Percentiles rank a stretch among this genome's conserved stretches.
phyloP scores from a whole-genome alignment of 2,329 filamentous ascomycete species.

The Cladophialophora chaetospira region DNA sequence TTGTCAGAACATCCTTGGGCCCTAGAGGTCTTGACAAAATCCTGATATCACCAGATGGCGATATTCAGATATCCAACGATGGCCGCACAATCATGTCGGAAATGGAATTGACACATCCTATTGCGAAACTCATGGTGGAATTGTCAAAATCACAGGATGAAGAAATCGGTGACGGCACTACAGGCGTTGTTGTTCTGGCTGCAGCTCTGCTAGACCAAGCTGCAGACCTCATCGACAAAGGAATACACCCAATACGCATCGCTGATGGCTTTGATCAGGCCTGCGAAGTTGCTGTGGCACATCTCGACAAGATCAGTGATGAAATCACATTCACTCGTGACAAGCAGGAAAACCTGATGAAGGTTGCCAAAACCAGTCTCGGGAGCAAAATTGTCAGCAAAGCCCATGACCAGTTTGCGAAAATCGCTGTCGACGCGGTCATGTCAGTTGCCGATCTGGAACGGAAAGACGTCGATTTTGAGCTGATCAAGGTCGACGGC shows the following conservation, averaged over 20 bases:
- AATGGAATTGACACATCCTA: slow-evolving; percentile 99
- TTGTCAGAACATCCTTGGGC: slow-evolving; percentile 95
- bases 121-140: slow-evolving; percentile 94
- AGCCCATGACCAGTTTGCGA: slow-evolving; percentile 95
- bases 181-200: slow-evolving; percentile 93
- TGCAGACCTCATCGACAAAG: slow-evolving; percentile 97
- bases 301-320: slow-evolving; percentile 92
- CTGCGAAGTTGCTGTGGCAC: slow-evolving; percentile 91
- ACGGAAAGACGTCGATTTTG: slow-evolving; percentile 96
- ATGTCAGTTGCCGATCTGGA: slow-evolving; percentile 94
- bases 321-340: slow-evolving; percentile 80
- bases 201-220: slow-evolving; percentile 95
- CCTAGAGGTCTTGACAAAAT: slow-evolving; percentile 98
- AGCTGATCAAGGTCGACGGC: slow-evolving; percentile 98
- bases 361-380: slow-evolving; percentile 92
- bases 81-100: slow-evolving; percentile 93
- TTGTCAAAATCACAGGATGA: slow-evolving; percentile 98
- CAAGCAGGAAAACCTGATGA: slow-evolving; percentile 81
- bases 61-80: slow-evolving; percentile 99
- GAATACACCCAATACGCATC: slow-evolving; percentile 97
- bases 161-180: slow-evolving; percentile 97
- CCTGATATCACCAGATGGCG: slow-evolving; percentile 95
- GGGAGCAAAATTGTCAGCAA: slow-evolving; percentile 99
- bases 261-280: slow-evolving; percentile 97
- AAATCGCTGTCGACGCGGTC: slow-evolving; percentile 96